A percentile compares a stretch with the other conserved stretches of the same genome.
Evolutionary conservation across 768 basidiomycete species (phyloP).

Genomic region (Cystofilobasidium macerans): DNA sequence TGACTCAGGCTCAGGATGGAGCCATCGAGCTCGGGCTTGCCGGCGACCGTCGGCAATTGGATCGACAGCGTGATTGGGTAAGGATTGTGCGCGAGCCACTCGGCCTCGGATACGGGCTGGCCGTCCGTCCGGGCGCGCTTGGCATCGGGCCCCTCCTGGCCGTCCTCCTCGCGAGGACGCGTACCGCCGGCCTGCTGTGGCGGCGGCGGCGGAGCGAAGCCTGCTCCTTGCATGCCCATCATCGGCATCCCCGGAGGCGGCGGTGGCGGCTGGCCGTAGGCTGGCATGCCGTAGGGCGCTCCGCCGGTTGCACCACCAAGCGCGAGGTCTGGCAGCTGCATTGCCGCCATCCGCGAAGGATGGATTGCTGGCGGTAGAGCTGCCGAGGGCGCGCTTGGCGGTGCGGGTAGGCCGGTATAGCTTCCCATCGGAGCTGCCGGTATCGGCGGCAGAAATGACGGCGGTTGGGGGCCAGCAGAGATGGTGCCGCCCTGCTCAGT

Average conservation of each 20-base stretch:
- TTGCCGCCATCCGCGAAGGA: slow-evolving; percentile 53
- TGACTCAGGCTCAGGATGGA: slow-evolving; percentile 58
- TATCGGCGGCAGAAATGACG: background rate
- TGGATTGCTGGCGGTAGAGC: slow-evolving; percentile 43
- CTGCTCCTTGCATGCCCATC: too few species aligned
- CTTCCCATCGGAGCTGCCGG: background rate
- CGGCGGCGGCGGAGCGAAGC: slow-evolving; percentile 7
- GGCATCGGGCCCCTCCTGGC: slow-evolving; percentile 68
- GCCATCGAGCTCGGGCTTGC: slow-evolving; percentile 79
- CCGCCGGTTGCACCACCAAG: background rate
- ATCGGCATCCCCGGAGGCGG: too few species aligned
- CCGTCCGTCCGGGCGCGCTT: slow-evolving; percentile 82
- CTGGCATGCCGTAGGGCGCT: background rate
- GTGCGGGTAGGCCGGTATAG: background rate
- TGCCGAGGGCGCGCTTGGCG: background rate
- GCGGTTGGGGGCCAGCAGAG: background rate
- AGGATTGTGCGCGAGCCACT: slow-evolving; percentile 85
- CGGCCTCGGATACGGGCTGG: slow-evolving; percentile 45
- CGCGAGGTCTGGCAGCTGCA: slow-evolving; percentile 35
- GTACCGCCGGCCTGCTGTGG: slow-evolving; percentile 42
- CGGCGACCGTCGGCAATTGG: slow-evolving; percentile 68
- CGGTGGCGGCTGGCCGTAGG: background rate
- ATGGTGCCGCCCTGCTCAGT: background rate
- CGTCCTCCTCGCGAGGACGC: slow-evolving; percentile 48
- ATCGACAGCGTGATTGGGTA: slow-evolving; percentile 77